phyloP scores from a whole-genome alignment of 805 yeast genomes.

The Danielozyma ontarioensis region DNA sequence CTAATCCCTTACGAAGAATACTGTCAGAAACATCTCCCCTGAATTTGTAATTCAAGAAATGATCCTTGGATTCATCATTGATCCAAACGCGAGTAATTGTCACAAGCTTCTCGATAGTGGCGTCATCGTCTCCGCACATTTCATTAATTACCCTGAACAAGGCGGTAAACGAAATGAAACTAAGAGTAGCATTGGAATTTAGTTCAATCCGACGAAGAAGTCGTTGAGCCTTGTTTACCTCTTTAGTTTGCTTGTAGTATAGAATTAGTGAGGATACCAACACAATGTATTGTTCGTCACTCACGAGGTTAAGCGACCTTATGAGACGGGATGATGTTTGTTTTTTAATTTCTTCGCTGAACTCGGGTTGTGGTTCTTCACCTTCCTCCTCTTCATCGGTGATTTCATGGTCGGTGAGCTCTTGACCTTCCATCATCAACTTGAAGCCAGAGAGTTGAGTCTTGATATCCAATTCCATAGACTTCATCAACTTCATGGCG shows the following conservation, averaged over 20 bases:
- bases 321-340: constrained; percentile 9
- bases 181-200: constrained; percentile 11
- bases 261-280: constrained; percentile 21
- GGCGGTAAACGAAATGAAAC: constrained; percentile 29
- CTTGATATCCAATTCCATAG: constrained; percentile 13
- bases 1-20: constrained; percentile 26
- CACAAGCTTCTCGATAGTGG: constrained; percentile 22
- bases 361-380: constrained; percentile 5
- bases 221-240: constrained; percentile 12
- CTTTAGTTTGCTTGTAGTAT: constrained; percentile 14
- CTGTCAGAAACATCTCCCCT: constrained; percentile 24
- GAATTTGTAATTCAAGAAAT: constrained; percentile 15
- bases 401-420: constrained; percentile 26
- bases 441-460: constrained; percentile 16
- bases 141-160: constrained; percentile 18
- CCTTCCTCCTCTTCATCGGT: constrained; percentile 13
- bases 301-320: constrained; percentile 25
- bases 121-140: constrained; percentile 16
- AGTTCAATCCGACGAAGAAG: constrained; percentile 22
- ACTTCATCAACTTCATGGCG: constrained; percentile 10
- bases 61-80: constrained; percentile 14
- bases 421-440: constrained; percentile 19
- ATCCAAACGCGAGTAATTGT: constrained; percentile 26
- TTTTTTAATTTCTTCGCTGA: not conserved
- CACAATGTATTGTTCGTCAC: constrained; percentile 30